Evolutionary conservation across 441 rosid species (phyloP).

Genomic region (Raphanus hybrid): DNA sequence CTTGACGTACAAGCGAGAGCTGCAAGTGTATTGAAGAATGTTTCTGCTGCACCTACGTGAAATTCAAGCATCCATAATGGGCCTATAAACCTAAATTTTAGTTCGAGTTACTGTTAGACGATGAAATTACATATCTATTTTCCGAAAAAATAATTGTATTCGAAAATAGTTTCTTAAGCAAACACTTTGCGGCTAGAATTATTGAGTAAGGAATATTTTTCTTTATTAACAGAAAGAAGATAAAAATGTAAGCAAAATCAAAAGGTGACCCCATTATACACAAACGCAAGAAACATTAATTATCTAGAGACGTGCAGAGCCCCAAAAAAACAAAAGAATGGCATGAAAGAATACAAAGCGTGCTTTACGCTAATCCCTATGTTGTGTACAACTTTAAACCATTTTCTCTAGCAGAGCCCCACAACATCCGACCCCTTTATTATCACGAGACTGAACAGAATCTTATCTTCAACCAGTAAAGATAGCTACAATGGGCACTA

Average conservation of each 20-base stretch:
- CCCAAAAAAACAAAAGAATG: not conserved
- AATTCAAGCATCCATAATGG: conserved; percentile 30
- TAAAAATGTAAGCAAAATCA: not conserved
- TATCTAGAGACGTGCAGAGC: not conserved
- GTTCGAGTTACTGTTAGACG: not conserved
- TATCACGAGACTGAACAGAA: conserved; percentile 7
- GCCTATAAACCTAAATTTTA: not conserved
- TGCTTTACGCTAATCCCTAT: conserved; percentile 47
- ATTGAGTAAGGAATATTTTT: not conserved
- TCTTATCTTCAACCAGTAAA: conserved; percentile 9
- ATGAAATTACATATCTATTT: not conserved
- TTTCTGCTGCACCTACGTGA: not conserved
- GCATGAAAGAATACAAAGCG: conserved; percentile 27
- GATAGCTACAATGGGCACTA: not conserved
- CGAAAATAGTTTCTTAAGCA: not conserved
- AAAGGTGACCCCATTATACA: conserved; percentile 16
- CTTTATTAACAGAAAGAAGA: conserved; percentile 1
- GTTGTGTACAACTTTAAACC: conserved; percentile 26
- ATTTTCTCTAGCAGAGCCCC: conserved; percentile 21
- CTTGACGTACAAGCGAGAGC: conserved; percentile 25
- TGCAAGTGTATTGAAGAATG: conserved; percentile 1
- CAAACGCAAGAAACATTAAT: not conserved
- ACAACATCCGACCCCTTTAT: not conserved
- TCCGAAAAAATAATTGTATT: not conserved
- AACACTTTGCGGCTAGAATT: too few species aligned